Conservation (phyloP, 768 basidiomycete genomes). For the Suillus lakei region DNA sequence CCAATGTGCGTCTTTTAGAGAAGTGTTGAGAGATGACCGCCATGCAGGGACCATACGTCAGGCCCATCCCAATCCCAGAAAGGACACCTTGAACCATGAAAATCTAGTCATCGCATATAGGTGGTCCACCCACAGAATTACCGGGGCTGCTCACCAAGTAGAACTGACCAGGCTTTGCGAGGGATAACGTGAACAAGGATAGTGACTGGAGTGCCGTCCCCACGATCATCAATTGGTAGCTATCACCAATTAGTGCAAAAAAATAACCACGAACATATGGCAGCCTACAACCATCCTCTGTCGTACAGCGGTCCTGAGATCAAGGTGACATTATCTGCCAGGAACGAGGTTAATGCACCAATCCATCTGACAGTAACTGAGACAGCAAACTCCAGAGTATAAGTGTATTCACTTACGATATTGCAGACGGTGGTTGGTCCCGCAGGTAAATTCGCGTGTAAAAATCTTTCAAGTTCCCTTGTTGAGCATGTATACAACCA, state of each 20-base stretch:
- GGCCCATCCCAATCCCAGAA: slow-evolving; percentile 45
- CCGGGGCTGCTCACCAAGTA: slow-evolving; percentile 36
- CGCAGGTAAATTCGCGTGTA: slow-evolving; percentile 35
- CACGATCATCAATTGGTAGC: slow-evolving; percentile 15
- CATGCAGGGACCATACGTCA: slow-evolving; percentile 49
- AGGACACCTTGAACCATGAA: slow-evolving; percentile 50
- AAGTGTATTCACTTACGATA: slow-evolving; percentile 26
- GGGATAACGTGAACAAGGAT: slow-evolving; percentile 44
- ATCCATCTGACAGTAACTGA: slow-evolving; percentile 35
- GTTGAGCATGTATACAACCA: not conserved
- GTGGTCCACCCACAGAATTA: not conserved
- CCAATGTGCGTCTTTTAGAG: slow-evolving; percentile 41
- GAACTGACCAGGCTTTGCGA: slow-evolving; percentile 40
- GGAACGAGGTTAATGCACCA: slow-evolving; percentile 36
- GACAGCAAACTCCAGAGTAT: slow-evolving; percentile 34
- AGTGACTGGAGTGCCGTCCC: slow-evolving; percentile 21
- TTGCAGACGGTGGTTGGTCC: slow-evolving; percentile 30
- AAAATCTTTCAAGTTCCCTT: slow-evolving; percentile 31
- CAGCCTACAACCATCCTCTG: slow-evolving; percentile 32
- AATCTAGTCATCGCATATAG: slow-evolving; percentile 28
- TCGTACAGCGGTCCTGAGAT: slow-evolving; percentile 38
- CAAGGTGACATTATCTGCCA: slow-evolving; percentile 34
- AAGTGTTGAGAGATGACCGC: slow-evolving; percentile 52
- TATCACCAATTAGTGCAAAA: slow-evolving; percentile 5
- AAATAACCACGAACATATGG: not conserved